Base-by-base conservation (phyloP, 495 filamentous ascomycete species). In the Zalerion maritima region DNA sequence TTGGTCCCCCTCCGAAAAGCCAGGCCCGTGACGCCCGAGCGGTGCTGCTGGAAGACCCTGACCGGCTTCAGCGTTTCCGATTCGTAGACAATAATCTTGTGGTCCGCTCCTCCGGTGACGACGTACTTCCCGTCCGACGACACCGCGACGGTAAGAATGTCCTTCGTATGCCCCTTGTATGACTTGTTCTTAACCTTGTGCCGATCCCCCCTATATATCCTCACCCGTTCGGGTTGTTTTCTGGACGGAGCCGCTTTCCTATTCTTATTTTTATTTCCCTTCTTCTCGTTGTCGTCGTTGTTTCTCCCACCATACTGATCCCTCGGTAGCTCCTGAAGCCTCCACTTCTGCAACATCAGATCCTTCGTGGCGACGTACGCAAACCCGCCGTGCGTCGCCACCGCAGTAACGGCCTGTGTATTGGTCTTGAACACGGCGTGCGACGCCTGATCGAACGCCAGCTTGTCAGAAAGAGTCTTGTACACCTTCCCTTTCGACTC, bases 401-500 rank as follows among this genome's bases (percentile, higher is more conserved):
- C 66, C 13, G 76, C 73, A 1, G 84, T 94, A 5, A 78, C 73
- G n/a, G 73, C 52, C 34, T 70, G 66, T n/a, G 72, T 71, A 57
- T 85, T 73, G 45, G 74, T 75, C 24, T 77, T 71, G 46, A 86
- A 91, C 26, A 76, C 66, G 0, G 72, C 72, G 49, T 76, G 60
- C 2, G 60, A 52, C 5, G 80, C 80, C 1, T 55, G 45, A 11
- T 54, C 54, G 40, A 85, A 75, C 26, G 73, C 59, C 26, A 86
- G 60, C 26, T 78, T 65, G 1, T 67, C 65, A 14, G 80, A 79
- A 24, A 97, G 63, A 38, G 67, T 66, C 24, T 82, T 69, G 55
- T 93, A 94, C 9, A 91, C 58, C 32, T 78, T 78, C 20, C 89
- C 89, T 60, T 96, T 96, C 28, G 75, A 70, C 50, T 93, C 87